Base-by-base conservation (phyloP, 345 rosid genomes). In the Cochlearia excelsa region DNA sequence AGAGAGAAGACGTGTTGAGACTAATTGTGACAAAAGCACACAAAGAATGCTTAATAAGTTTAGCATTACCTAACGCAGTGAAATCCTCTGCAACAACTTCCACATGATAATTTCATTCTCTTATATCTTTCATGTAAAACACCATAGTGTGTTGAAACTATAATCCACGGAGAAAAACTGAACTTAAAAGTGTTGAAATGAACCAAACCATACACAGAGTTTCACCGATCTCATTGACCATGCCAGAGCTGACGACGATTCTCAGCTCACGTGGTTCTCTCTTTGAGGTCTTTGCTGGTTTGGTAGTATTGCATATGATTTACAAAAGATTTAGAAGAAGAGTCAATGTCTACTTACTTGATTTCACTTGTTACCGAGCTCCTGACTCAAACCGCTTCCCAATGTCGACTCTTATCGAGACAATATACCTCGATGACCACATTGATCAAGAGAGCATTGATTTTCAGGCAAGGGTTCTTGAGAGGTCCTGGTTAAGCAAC, bases 401-500 rank as follows among this genome's bases (percentile, higher is more conserved):
- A 10, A 65, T 61, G 57, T 63, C 82, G 30, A 77, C 76, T 52
- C 77, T 78, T 61, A 33, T 69, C 26, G 91, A 84, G 52, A 75
- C 78, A 43, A 60, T 77, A 38, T 65, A 63, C 53, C 75, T 80
- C 9, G 80, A 75, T 30, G 41, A 77, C 45, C 67, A 66, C n/a
- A 39, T 82, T 3, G 84, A 84, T 26, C 75, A 74, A 8, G 74
- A 75, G 9, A 75, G 77, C 46, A 69, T 80, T 27, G 78, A 74
- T 44, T 82, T 84, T 64, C 87, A 77, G 61, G 31, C 67, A 59
- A 61, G 77, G 71, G 70, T 85, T 63, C 72, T 56, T 3, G 80
- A 81, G 46, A 63, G 80, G 60, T 81, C 92, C 2, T 84, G 86
- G 45, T 71, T 77, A 31, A 76, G 92, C 2, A 80, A 82, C 34